Conservation (phyloP, 1,284 basidiomycete species). For the Ustilago tritici region DNA sequence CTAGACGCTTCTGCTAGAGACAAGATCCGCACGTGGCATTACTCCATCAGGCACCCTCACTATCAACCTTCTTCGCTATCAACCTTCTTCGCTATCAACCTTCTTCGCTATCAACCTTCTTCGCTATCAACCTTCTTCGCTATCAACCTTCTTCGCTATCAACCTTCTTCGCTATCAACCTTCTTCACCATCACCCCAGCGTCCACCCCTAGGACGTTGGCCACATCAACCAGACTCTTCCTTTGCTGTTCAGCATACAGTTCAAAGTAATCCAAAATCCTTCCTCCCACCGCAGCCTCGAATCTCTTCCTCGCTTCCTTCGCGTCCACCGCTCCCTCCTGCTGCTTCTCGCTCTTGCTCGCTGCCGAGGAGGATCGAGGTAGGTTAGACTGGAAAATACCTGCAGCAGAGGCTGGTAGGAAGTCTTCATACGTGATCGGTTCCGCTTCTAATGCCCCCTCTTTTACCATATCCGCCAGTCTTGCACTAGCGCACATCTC, state of each 20-base stretch:
- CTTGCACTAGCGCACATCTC: conserved; percentile 8
- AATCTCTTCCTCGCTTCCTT: conserved; percentile 12
- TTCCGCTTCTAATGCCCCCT: conserved; percentile 63
- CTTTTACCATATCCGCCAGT: conserved; percentile 58
- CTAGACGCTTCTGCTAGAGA: neutral
- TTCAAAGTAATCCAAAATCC: conserved; percentile 42
- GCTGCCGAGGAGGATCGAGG: conserved; percentile 9
- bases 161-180: conserved; percentile 12
- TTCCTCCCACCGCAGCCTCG: conserved; percentile 35
- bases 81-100: neutral
- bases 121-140: neutral
- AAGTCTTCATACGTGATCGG: conserved; percentile 72
- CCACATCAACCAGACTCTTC: conserved; percentile 28
- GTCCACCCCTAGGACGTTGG: neutral
- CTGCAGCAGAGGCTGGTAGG: conserved; percentile 71
- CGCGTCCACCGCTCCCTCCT: neutral
- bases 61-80: conserved; percentile 7
- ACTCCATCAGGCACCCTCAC: neutral
- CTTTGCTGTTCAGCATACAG: conserved; percentile 42
- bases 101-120: conserved; percentile 7
- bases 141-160: conserved; percentile 1
- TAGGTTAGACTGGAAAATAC: conserved; percentile 71
- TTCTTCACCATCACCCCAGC: neutral
- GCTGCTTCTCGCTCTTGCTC: no score
- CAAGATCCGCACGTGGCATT: conserved; percentile 1